Conservation (phyloP, 2,329 filamentous ascomycete species). For the Claviceps sp. region DNA sequence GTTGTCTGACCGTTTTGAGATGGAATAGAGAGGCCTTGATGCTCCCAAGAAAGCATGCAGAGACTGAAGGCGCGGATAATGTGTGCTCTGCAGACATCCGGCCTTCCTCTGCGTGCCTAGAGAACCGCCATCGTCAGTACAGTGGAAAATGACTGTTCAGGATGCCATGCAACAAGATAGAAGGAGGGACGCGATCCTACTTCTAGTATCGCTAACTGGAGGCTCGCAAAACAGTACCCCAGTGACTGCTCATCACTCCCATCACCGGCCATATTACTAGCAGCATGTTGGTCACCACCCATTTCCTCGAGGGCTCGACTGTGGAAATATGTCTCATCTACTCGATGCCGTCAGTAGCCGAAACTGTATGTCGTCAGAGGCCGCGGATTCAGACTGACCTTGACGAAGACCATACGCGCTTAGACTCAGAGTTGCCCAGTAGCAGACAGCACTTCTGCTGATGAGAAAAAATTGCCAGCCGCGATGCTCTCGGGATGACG, state of each 20-base stretch:
- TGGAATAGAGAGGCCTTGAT: neutral
- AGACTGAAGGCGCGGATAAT: neutral
- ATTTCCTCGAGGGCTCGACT: neutral
- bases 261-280: neutral
- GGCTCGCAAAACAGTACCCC: neutral
- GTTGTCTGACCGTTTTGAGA: neutral
- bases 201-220: neutral
- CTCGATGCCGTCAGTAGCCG: neutral
- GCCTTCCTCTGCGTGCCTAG: neutral
- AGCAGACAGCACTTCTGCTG: neutral
- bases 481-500: neutral
- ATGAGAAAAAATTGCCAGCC: neutral
- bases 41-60: neutral
- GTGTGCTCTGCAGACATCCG: neutral
- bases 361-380: no score
- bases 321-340: neutral
- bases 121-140: neutral
- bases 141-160: no score
- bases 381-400: neutral
- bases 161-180: neutral
- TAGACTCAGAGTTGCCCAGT: neutral
- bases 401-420: neutral
- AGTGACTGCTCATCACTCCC: neutral
- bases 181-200: neutral
- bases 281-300: neutral